These are phyloP conservation scores for Pestalotiopsis fici DNA, from an alignment of 2,329 filamentous ascomycete species.

Conservation along the genomic window DNA sequence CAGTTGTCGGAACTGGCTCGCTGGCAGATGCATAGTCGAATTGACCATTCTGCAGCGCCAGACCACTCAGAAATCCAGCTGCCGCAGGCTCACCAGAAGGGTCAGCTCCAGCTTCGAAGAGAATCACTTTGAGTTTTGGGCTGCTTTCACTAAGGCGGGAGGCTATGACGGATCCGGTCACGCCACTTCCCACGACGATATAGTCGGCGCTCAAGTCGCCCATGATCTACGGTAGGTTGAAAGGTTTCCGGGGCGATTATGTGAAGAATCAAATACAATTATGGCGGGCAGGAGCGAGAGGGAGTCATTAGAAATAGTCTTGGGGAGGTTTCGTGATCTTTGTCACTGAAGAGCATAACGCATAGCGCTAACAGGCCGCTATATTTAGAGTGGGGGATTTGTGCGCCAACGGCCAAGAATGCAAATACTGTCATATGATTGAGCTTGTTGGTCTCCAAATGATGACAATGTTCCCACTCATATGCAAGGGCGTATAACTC, in stretches of 20 bases:
- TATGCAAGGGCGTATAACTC: background rate
- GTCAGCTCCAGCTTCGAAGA: slow-evolving; percentile 25
- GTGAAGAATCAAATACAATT: background rate
- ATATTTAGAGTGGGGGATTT: background rate
- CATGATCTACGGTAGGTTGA: background rate
- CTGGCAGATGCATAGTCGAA: slow-evolving; percentile 23
- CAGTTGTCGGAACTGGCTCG: slow-evolving; percentile 17
- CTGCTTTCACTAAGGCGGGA: slow-evolving; percentile 21
- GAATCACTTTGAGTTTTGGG: slow-evolving; percentile 19
- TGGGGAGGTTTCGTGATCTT: background rate
- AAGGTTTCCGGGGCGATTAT: background rate
- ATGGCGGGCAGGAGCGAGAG: background rate
- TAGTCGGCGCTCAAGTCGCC: slow-evolving; percentile 17
- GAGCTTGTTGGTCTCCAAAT: background rate
- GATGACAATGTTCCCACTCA: background rate
- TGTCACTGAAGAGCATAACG: background rate
- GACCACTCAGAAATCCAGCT: slow-evolving; percentile 19
- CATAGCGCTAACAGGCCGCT: background rate
- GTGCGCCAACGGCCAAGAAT: background rate
- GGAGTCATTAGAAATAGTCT: background rate
- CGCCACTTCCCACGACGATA: slow-evolving; percentile 25
- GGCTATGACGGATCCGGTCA: slow-evolving; percentile 23
- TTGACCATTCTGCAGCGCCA: slow-evolving; percentile 20
- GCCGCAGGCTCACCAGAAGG: slow-evolving; percentile 17
- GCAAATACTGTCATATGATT: background rate